phyloP scores from a whole-genome alignment of 2,329 filamentous ascomycete genomes.

The Arachnomyces sp. region DNA sequence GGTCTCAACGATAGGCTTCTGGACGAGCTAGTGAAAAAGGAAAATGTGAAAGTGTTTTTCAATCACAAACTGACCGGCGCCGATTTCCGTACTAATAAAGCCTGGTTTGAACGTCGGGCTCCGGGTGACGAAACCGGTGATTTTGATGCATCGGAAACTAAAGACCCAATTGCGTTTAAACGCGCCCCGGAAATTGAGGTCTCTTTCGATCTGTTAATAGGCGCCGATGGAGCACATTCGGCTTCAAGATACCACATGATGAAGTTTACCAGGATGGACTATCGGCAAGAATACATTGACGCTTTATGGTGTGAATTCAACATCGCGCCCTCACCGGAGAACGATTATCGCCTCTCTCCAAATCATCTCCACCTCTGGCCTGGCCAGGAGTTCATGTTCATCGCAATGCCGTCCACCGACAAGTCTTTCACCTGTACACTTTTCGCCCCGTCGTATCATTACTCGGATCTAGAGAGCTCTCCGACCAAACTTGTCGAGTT shows the following conservation, averaged over 20 bases:
- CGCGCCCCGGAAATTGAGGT: slow-evolving; percentile 69
- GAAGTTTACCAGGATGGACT: slow-evolving; percentile 88
- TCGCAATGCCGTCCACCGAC: slow-evolving; percentile 83
- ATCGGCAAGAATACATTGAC: slow-evolving; percentile 90
- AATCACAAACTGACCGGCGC: slow-evolving; percentile 88
- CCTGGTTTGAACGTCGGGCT: slow-evolving; percentile 69
- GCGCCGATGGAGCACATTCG: slow-evolving; percentile 91
- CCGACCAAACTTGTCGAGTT: slow-evolving; percentile 68
- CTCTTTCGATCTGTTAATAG: slow-evolving; percentile 85
- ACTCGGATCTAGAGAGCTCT: slow-evolving; percentile 58
- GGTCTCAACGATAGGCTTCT: slow-evolving; percentile 76
- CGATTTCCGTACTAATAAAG: slow-evolving; percentile 69
- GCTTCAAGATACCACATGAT: slow-evolving; percentile 87
- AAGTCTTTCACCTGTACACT: slow-evolving; percentile 92
- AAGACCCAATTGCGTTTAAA: slow-evolving; percentile 12
- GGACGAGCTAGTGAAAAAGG: slow-evolving; percentile 71
- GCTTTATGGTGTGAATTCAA: slow-evolving; percentile 96
- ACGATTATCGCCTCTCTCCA: slow-evolving; percentile 71
- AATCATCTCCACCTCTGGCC: slow-evolving; percentile 98
- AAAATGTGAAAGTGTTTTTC: slow-evolving; percentile 89
- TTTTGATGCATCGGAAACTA: slow-evolving; percentile 24
- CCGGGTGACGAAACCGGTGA: slow-evolving; percentile 25
- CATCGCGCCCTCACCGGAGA: slow-evolving; percentile 51
- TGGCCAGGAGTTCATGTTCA: slow-evolving; percentile 92
- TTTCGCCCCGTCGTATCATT: slow-evolving; percentile 70